These are phyloP conservation scores for Mycena floridula DNA, from an alignment of 768 basidiomycete species.

Conservation along the genomic window DNA sequence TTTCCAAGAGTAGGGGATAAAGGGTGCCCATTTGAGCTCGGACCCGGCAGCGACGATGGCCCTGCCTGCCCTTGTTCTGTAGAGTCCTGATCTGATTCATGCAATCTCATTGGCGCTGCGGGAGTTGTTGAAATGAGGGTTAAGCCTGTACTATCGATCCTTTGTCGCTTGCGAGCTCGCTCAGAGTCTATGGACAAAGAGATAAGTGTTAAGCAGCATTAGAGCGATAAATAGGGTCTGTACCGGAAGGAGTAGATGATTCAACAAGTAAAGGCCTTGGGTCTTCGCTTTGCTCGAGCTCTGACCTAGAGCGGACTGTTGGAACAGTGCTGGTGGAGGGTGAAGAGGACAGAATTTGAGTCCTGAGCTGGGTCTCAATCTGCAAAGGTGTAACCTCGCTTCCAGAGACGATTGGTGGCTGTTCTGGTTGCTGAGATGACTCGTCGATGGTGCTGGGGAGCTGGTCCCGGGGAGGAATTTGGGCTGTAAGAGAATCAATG, in stretches of 20 bases:
- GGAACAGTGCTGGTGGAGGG: slow-evolving; percentile 67
- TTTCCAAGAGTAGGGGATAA: slow-evolving; percentile 41
- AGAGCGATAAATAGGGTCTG: slow-evolving; percentile 11
- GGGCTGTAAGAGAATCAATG: slow-evolving; percentile 66
- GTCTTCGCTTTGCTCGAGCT: slow-evolving; percentile 15
- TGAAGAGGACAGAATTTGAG: no score
- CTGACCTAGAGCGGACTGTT: slow-evolving; percentile 50
- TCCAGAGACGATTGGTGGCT: slow-evolving; percentile 19
- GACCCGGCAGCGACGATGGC: slow-evolving; percentile 33
- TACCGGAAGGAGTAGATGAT: slow-evolving; percentile 28
- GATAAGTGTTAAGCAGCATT: slow-evolving; percentile 2
- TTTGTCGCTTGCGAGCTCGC: slow-evolving; percentile 68
- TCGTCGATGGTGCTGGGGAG: slow-evolving; percentile 41
- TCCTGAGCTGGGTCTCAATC: slow-evolving; percentile 7
- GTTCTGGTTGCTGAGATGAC: slow-evolving; percentile 16
- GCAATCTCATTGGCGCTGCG: slow-evolving; percentile 43
- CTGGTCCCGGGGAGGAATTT: slow-evolving; percentile 51
- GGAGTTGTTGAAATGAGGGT: slow-evolving; percentile 19
- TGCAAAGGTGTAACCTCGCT: slow-evolving; percentile 14
- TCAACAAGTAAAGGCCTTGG: slow-evolving; percentile 13
- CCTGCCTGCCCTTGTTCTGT: slow-evolving; percentile 46
- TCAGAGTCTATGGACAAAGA: slow-evolving; percentile 36
- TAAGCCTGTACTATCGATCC: slow-evolving; percentile 36
- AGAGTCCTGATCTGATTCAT: slow-evolving; percentile 43
- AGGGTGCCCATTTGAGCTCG: slow-evolving; percentile 29